Percentiles rank a stretch among this genome's conserved stretches.
These are phyloP conservation scores for Citrus reticulata DNA, from an alignment of 345 rosid species.

Conservation along the genomic window DNA sequence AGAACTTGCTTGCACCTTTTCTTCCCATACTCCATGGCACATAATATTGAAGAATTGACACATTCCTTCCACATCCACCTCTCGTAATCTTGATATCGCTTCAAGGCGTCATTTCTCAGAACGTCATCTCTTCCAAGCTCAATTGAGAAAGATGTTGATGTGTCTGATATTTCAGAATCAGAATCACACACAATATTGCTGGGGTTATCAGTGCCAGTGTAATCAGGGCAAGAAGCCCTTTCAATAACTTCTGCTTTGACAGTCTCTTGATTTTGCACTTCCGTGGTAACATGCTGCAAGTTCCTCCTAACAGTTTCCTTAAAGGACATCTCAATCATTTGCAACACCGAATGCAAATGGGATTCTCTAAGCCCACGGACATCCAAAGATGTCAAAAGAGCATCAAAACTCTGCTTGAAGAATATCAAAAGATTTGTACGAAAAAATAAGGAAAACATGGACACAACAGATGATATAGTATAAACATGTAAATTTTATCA, in stretches of 20 bases:
- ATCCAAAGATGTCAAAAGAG: constrained; percentile 63
- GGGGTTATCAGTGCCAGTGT: constrained; percentile 29
- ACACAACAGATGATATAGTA: not conserved
- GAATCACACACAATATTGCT: constrained; percentile 30
- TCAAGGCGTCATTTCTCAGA: constrained; percentile 42
- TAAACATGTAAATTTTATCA: not conserved
- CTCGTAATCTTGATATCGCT: constrained; percentile 71
- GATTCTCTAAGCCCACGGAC: constrained; percentile 81
- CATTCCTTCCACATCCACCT: constrained; percentile 79
- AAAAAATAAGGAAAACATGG: not conserved
- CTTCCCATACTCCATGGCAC: constrained; percentile 55
- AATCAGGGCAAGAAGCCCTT: constrained; percentile 15
- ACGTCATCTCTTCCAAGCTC: constrained; percentile 49
- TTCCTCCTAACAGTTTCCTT: constrained; percentile 57
- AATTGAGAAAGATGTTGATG: constrained; percentile 57
- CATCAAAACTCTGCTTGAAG: constrained; percentile 61
- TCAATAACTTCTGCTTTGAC: constrained; percentile 32
- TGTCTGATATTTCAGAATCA: constrained; percentile 45
- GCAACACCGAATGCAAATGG: constrained; percentile 63
- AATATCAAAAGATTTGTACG: not conserved
- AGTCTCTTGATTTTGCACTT: constrained; percentile 7
- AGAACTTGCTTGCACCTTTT: constrained; percentile 48
- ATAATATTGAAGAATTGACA: constrained; percentile 31
- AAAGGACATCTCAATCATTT: constrained; percentile 62
- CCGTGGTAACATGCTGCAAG: not conserved